Percentiles rank a stretch among this genome's conserved stretches.
Conservation (phyloP, 2,329 filamentous ascomycete genomes). For the Penicillium sp. region DNA sequence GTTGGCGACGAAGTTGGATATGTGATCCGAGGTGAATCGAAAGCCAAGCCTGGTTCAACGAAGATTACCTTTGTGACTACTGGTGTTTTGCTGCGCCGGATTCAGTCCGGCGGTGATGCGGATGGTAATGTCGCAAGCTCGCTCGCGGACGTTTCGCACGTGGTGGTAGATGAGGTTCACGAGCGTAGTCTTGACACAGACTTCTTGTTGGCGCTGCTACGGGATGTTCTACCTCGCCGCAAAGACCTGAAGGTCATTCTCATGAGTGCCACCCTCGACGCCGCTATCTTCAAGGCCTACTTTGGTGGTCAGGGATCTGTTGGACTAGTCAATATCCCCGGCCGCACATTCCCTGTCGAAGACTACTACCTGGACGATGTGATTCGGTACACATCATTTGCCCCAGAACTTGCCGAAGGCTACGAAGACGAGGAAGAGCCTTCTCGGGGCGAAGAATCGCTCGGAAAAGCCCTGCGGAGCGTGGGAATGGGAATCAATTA, state of each 20-base stretch:
- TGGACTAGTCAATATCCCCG: slow-evolving; percentile 78
- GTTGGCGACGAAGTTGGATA: slow-evolving; percentile 91
- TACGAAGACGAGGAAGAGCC: slow-evolving; percentile 42
- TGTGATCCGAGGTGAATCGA: slow-evolving; percentile 84
- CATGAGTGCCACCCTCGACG: slow-evolving; percentile 95
- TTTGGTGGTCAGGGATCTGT: slow-evolving; percentile 70
- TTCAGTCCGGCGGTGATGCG: slow-evolving; percentile 83
- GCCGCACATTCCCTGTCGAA: slow-evolving; percentile 82
- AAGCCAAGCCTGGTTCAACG: slow-evolving; percentile 64
- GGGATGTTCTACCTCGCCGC: slow-evolving; percentile 70
- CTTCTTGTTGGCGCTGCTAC: slow-evolving; percentile 81
- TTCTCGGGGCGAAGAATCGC: slow-evolving; percentile 44
- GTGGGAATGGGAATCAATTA: slow-evolving; percentile 88
- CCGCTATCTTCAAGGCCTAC: slow-evolving; percentile 77
- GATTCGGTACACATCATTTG: slow-evolving; percentile 72
- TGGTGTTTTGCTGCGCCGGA: slow-evolving; percentile 79
- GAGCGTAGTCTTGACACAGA: slow-evolving; percentile 93
- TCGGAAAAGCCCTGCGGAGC: slow-evolving; percentile 68
- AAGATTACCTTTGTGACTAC: slow-evolving; percentile 96
- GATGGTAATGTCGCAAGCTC: slow-evolving; percentile 76
- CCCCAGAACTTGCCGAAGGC: slow-evolving; percentile 36
- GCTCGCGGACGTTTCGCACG: slow-evolving; percentile 84
- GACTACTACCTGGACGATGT: slow-evolving; percentile 91
- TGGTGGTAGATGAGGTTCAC: slow-evolving; percentile 95
- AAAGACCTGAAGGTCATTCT: slow-evolving; percentile 83